A percentile compares a stretch with the other conserved stretches of the same genome.
Evolutionary conservation across 805 yeast species (phyloP).

Genomic region (Yarrowia osloensis): DNA sequence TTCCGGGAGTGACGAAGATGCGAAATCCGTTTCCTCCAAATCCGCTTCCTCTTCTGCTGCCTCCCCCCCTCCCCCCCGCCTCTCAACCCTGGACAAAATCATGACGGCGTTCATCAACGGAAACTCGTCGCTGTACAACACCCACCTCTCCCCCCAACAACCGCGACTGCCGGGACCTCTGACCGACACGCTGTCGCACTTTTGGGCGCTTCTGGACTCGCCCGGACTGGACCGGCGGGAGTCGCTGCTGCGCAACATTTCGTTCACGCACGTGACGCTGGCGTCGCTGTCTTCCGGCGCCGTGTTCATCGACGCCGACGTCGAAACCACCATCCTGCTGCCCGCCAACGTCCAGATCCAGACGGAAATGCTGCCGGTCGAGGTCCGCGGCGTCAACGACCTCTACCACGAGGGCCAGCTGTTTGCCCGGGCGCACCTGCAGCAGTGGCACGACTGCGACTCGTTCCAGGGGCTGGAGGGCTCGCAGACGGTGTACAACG

Average conservation of each 20-base stretch:
- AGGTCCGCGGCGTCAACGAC: constrained; percentile 17
- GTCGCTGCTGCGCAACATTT: not conserved
- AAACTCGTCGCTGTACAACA: constrained; percentile 8
- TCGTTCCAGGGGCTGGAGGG: constrained; percentile 13
- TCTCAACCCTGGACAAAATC: constrained; percentile 7
- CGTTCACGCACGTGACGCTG: not conserved
- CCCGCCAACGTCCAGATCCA: constrained; percentile 11
- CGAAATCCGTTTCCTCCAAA: too few relatives aligned
- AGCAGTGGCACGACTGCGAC: constrained; percentile 21
- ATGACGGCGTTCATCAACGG: constrained; percentile 21
- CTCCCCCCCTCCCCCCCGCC: too few relatives aligned
- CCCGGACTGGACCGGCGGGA: constrained; percentile 10
- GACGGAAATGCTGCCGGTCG: constrained; percentile 22
- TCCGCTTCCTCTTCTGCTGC: too few relatives aligned
- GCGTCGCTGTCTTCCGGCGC: constrained; percentile 20
- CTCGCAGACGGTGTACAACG: constrained; percentile 13
- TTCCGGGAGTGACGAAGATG: too few relatives aligned
- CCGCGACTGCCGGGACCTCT: constrained; percentile 6
- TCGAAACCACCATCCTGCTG: not conserved
- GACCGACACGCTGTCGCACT: not conserved
- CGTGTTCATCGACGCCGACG: constrained; percentile 20
- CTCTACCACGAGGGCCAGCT: constrained; percentile 20
- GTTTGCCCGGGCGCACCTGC: constrained; percentile 15
- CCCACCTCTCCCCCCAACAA: constrained; percentile 17
- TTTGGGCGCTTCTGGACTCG: constrained; percentile 14